Evolutionary conservation across 805 yeast species (phyloP), one percentile per base, ranked within the genome.

Genomic region (Saturnispora sekii): DNA sequence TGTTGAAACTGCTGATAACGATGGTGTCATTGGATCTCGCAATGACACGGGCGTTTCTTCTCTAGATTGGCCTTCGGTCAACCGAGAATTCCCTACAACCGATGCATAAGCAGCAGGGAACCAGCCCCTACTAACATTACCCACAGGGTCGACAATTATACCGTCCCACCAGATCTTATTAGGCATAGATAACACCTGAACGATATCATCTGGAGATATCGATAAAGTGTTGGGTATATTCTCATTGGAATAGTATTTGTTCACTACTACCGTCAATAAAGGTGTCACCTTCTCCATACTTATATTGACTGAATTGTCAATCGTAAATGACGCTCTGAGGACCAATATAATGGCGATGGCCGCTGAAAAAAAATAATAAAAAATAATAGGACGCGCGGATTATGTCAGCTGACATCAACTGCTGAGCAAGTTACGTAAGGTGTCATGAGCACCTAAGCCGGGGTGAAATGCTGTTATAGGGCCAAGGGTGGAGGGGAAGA

Each of bases 161-260:
- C 96, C 95, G 60, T 87, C 95, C 93, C 94, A 85, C 96, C 95
- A 87, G 2, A 87, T 84, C 2, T 77, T 60, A 34, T 72, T 74
- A 12, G 76, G 67, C 48, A 81, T 82, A 12, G 71, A 59, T n/a
- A 84, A 57, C 11, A 87, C 93, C 52, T 81, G 74, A 1, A 87
- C 65, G 3, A 82, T 70, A 51, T 84, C 94, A 15, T 88, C 90
- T n/a, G 72, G 64, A 43, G 61, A 63, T 16, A 83, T 61, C 17
- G 73, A 71, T 35, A 82, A 62, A 38, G 76, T 71, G 35, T 73
- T 70, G 1, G 76, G 66, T 12, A 51, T 45, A 44, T 69, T 72
- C 3, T 74, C 74, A 4, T 76, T 72, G 15, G 70, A 73, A 57
- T 70, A 78, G 47, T 76, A 80, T 48, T 75, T 72, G 11, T 76